Evolutionary conservation across 352 stramenopile species (phyloP), one percentile per base, ranked within the genome.

Genomic region (Thraustotheca clavata): DNA sequence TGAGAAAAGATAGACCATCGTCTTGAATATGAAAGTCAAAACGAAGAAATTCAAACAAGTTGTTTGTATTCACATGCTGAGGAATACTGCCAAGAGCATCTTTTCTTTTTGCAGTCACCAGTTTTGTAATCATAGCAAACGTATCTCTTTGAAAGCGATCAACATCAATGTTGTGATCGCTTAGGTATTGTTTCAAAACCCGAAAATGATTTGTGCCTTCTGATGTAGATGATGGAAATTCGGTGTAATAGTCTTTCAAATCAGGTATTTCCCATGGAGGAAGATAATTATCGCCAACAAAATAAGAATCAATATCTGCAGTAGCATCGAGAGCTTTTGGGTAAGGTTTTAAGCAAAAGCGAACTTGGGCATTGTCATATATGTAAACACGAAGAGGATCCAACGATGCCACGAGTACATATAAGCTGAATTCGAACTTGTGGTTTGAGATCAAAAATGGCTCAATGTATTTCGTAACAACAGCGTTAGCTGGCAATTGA

Each of bases 21-120:
- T 89, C 76, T 62, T 98, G 94, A 24, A 99, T 71, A 73, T 99
- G 91, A 48, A 99, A 92, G 66, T 99, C 94, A 63, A 98, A 90
- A 22, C 91, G 96, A 57, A 96, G 85, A 18, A 99, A 73, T 66
- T 98, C 94, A 68, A 99, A 97, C 59, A 96, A 98, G 60, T 70
- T 88, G n/a, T n/a, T n/a, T n/a, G n/a, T 47, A 90, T 75, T 24
- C 74, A 86, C 39, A 81, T 80, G 54, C 88, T 87, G 22, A 78
- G 79, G 59, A n/a, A n/a, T n/a, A 35, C 86, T 74, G 2, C 67
- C 72, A 22, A 89, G 48, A 47, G 87, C 75, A 1, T 69, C 76
- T 12, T 60, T 65, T 8, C 81, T 79, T 35, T 59, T 88, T 69
- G 79, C 88, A 24, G 76, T 67, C 34, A 94, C 68, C 5, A 74